phyloP scores from a whole-genome alignment of 75 land plant genomes.

The Isoetes taiwanensis region DNA sequence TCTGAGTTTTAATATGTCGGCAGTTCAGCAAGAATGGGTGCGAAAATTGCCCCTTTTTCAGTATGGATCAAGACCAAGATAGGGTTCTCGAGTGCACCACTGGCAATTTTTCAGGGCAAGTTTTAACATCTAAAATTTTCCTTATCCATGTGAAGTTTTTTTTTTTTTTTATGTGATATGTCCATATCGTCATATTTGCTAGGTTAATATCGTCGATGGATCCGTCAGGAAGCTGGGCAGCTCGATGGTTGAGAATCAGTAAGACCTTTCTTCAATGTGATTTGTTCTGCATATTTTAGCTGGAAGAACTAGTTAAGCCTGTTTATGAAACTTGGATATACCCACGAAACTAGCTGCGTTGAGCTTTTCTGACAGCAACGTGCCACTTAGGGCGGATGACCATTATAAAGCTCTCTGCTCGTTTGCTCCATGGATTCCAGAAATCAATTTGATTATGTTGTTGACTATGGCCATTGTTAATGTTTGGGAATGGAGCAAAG shows the following conservation, averaged over 20 bases:
- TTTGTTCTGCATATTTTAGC: background rate
- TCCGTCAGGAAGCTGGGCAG: conserved; percentile 94
- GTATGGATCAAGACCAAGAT: conserved; percentile 70
- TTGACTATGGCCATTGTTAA: no score
- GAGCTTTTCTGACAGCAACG: no score
- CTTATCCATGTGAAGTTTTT: no score
- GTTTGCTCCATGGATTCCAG: no score
- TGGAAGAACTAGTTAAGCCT: no score
- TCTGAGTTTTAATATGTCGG: background rate
- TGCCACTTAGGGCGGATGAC: no score
- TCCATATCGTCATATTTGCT: background rate
- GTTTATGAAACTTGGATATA: no score
- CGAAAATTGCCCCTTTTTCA: conserved; percentile 82
- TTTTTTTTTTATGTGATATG: background rate
- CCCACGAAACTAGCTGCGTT: no score
- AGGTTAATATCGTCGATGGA: conserved; percentile 96
- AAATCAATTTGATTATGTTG: no score
- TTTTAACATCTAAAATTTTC: no score
- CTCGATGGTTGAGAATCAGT: conserved; percentile 94
- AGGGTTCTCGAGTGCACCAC: conserved; percentile 78
- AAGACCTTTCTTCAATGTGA: conserved; percentile 7
- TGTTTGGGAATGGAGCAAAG: no score
- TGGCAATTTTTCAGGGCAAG: conserved; percentile 80
- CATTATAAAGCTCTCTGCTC: no score
- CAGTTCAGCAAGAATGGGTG: conserved; percentile 82